A percentile compares a stretch with the other conserved stretches of the same genome.
Conservation (phyloP, 352 stramenopile species). For the Globisporangium barbulae region DNA sequence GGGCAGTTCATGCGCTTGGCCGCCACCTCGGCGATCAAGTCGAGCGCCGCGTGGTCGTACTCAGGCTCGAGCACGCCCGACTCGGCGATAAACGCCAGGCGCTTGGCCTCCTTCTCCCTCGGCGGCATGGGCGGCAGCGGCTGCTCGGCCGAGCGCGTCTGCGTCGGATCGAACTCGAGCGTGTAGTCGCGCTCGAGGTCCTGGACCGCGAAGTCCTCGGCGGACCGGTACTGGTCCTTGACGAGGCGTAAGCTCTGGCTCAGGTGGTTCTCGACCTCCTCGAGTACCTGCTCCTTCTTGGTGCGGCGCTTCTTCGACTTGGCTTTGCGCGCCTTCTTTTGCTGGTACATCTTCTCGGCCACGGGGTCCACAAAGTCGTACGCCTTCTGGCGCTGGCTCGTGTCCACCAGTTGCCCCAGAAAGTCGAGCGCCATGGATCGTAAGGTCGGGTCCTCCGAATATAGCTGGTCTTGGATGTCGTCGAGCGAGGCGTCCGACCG, state of each 20-base stretch:
- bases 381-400: background rate
- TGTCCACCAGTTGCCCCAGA: slow-evolving; percentile 34
- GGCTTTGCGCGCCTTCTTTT: slow-evolving; percentile 2
- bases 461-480: slow-evolving; percentile 34
- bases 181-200: slow-evolving; percentile 36
- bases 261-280: slow-evolving; percentile 44
- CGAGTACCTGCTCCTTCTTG: slow-evolving; percentile 36
- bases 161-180: slow-evolving; percentile 35
- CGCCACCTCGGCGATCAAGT: slow-evolving; percentile 53
- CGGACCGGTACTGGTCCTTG: slow-evolving; percentile 19
- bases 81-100: slow-evolving; percentile 44
- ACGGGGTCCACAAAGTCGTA: slow-evolving; percentile 14
- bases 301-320: slow-evolving; percentile 7
- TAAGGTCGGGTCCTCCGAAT: slow-evolving; percentile 31
- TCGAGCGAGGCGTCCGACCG: slow-evolving; percentile 26
- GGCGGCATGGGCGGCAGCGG: slow-evolving; percentile 44
- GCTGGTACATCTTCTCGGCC: slow-evolving; percentile 3
- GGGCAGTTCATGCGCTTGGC: slow-evolving; percentile 49
- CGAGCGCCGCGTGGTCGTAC: slow-evolving; percentile 48
- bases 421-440: slow-evolving; percentile 41
- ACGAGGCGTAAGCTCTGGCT: slow-evolving; percentile 21
- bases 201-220: slow-evolving; percentile 7
- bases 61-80: slow-evolving; percentile 34
- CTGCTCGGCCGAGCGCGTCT: slow-evolving; percentile 29
- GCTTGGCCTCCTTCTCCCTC: slow-evolving; percentile 33